These are phyloP conservation scores for Lycium ferocissimum DNA, from an alignment of 257 asterid genomes.

Conservation along the genomic window DNA sequence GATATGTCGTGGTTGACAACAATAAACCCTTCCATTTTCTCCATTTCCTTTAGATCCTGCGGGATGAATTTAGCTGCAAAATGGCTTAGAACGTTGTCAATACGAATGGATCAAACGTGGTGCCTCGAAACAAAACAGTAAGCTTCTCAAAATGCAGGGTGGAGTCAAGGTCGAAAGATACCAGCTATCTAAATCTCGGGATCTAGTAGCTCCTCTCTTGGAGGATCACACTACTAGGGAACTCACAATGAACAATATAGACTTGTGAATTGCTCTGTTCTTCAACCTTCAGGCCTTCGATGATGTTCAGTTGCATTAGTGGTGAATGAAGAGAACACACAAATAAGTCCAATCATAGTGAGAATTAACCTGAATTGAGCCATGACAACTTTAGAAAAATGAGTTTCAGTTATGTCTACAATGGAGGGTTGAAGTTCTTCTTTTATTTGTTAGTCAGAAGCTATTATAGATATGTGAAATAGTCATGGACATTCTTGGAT, in stretches of 20 bases:
- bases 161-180: too few species aligned
- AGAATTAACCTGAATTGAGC: background rate
- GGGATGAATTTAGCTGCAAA: too few species aligned
- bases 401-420: too few species aligned
- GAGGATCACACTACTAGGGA: too few species aligned
- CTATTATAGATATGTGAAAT: background rate
- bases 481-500: background rate
- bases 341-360: background rate
- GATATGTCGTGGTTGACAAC: too few species aligned
- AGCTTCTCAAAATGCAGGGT: too few species aligned
- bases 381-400: background rate
- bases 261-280: constrained; percentile 22
- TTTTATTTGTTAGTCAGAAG: constrained; percentile 13
- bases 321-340: background rate
- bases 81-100: too few species aligned
- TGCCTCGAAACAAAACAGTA: too few species aligned
- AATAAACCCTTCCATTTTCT: too few species aligned
- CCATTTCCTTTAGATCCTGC: too few species aligned
- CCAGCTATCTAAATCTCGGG: constrained; percentile 32
- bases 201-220: background rate
- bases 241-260: constrained; percentile 45
- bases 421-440: background rate
- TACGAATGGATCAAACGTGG: too few species aligned
- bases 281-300: background rate
- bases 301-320: background rate